Conservation (phyloP, 1,139 yeast genomes). For the Hyphopichia fennica region DNA sequence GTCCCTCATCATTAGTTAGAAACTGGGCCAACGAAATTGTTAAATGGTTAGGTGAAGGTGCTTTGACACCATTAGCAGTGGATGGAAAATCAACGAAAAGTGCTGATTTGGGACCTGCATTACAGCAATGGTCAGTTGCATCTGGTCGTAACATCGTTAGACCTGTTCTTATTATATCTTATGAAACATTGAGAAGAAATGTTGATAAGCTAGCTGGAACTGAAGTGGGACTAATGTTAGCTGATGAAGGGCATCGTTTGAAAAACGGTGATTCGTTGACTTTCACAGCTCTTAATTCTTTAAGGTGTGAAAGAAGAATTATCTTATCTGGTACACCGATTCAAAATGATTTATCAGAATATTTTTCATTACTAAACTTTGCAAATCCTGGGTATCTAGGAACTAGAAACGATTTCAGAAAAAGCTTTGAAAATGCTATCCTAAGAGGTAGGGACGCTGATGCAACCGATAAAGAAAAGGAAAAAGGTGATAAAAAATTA, state of each 20-base stretch:
- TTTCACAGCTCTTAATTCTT: constrained; percentile 80
- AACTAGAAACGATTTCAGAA: constrained; percentile 76
- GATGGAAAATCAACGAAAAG: constrained; percentile 83
- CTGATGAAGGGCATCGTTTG: constrained; percentile 96
- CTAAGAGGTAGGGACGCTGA: constrained; percentile 86
- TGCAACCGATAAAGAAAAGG: constrained; percentile 79
- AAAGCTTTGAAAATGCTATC: constrained; percentile 79
- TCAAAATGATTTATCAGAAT: constrained; percentile 93
- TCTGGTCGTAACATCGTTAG: constrained; percentile 85
- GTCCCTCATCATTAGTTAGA: constrained; percentile 91
- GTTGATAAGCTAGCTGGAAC: constrained; percentile 74
- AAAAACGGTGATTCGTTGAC: constrained; percentile 95
- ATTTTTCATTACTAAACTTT: constrained; percentile 85
- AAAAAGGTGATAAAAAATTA: constrained; percentile 70
- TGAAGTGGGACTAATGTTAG: constrained; percentile 83
- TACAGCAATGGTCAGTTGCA: constrained; percentile 87
- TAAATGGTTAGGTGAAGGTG: constrained; percentile 95
- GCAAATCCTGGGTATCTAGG: constrained; percentile 96
- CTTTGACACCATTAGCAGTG: constrained; percentile 82
- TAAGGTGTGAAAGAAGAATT: constrained; percentile 84
- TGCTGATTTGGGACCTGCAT: constrained; percentile 64
- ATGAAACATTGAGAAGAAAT: constrained; percentile 89
- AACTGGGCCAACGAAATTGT: constrained; percentile 98
- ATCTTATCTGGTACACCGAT: constrained; percentile 97
- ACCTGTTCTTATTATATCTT: constrained; percentile 93